These are phyloP conservation scores for Trametes coccinea DNA, from an alignment of 768 basidiomycete species.

Conservation along the genomic window DNA sequence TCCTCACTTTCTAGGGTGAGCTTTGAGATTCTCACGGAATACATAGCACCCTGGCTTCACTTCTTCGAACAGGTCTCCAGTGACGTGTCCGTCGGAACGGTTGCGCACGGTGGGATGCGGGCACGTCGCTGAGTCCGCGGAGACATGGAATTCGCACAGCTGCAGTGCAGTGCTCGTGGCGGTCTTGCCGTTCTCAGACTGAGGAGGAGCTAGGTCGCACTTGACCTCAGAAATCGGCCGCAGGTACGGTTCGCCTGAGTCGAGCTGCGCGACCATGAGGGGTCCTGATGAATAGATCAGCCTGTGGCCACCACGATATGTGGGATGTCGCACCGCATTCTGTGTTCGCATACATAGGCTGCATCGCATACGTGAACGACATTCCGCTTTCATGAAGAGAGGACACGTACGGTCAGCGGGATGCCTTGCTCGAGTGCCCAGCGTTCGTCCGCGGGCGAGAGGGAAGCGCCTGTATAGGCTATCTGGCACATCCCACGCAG, in stretches of 20 bases:
- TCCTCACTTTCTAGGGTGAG: no score
- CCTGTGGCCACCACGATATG: no score
- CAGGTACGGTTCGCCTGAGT: slow-evolving; percentile 17
- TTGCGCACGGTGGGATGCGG: slow-evolving; percentile 19
- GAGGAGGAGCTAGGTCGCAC: slow-evolving; percentile 6
- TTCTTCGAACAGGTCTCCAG: slow-evolving; percentile 32
- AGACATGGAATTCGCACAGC: slow-evolving; percentile 24
- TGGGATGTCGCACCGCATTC: slow-evolving; percentile 8
- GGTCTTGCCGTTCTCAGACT: neutral
- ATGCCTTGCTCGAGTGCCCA: slow-evolving; percentile 26
- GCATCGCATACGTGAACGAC: neutral
- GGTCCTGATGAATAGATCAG: slow-evolving; percentile 5
- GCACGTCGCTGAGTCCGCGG: slow-evolving; percentile 12
- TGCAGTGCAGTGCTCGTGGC: neutral
- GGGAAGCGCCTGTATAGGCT: slow-evolving; percentile 22
- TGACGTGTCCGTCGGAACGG: slow-evolving; percentile 24
- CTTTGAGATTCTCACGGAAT: slow-evolving; percentile 23
- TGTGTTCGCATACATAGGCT: slow-evolving; percentile 23
- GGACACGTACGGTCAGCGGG: slow-evolving; percentile 14
- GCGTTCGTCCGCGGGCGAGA: slow-evolving; percentile 21
- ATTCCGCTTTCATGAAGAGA: neutral
- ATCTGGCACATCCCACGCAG: slow-evolving; percentile 23
- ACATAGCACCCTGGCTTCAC: slow-evolving; percentile 26
- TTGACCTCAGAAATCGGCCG: slow-evolving; percentile 7
- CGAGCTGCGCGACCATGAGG: slow-evolving; percentile 17